Evolutionary conservation across 768 basidiomycete species (phyloP).

Genomic region (Panellus pusillus): DNA sequence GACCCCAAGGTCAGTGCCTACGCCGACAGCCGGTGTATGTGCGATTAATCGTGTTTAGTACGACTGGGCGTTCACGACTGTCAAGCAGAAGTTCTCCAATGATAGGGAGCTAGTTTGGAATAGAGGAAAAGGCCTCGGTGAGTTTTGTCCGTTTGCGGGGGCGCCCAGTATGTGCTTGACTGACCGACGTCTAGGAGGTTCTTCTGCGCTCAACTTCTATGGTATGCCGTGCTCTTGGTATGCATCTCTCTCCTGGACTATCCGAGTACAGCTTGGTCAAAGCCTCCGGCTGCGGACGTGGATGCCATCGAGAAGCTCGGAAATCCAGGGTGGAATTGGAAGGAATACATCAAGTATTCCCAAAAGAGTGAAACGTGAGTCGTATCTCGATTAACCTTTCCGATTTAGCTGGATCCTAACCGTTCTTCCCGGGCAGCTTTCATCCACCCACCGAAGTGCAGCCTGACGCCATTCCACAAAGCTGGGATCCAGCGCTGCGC

Average conservation of each 20-base stretch:
- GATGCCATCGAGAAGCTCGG: conserved; percentile 48
- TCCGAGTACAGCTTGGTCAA: conserved; percentile 23
- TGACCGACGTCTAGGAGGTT: conserved; percentile 34
- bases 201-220: conserved; percentile 45
- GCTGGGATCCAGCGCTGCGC: conserved; percentile 24
- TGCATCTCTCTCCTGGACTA: background rate
- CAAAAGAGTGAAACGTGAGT: conserved; percentile 39
- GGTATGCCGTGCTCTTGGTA: conserved; percentile 28
- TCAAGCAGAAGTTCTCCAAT: conserved; percentile 28
- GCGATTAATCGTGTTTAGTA: conserved; percentile 23
- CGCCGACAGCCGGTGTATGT: background rate
- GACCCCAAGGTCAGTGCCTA: conserved; percentile 27
- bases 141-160: background rate
- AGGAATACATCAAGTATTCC: conserved; percentile 38
- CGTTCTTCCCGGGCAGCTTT: conserved; percentile 21
- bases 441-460: conserved; percentile 29
- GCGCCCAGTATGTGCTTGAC: background rate
- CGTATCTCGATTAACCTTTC: background rate
- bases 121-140: conserved; percentile 36
- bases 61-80: conserved; percentile 37
- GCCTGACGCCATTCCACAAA: conserved; percentile 27
- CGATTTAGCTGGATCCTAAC: background rate
- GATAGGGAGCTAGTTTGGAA: conserved; percentile 28
- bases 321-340: conserved; percentile 58
- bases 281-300: conserved; percentile 31